These are phyloP conservation scores for Linnemannia zychae DNA, from an alignment of 192 early-diverging fungal species.

Conservation along the genomic window DNA sequence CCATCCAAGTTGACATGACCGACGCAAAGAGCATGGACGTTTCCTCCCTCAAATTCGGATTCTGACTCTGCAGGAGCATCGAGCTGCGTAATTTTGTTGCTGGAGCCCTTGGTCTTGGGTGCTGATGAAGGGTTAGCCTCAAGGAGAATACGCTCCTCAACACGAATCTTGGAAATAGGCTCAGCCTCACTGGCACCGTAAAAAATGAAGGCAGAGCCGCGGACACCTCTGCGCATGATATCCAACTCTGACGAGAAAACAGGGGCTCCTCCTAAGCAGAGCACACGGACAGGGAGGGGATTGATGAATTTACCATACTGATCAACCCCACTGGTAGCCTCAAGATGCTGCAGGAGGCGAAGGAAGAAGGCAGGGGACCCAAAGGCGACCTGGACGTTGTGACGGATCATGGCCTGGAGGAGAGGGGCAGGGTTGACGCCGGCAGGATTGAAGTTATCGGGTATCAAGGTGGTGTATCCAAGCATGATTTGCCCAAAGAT, in stretches of 20 bases:
- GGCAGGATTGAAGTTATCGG: slow-evolving; percentile 52
- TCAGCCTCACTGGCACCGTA: slow-evolving; percentile 54
- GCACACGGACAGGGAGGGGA: slow-evolving; percentile 44
- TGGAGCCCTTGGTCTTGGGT: not conserved
- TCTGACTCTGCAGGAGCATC: slow-evolving; percentile 16
- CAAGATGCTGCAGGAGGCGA: slow-evolving; percentile 41
- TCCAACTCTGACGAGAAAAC: slow-evolving; percentile 53
- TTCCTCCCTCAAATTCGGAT: slow-evolving; percentile 49
- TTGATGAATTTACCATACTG: slow-evolving; percentile 40
- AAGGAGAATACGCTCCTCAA: slow-evolving; percentile 48
- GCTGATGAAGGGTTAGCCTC: slow-evolving; percentile 24
- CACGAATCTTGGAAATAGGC: slow-evolving; percentile 54
- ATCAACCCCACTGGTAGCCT: slow-evolving; percentile 39
- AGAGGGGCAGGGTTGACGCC: slow-evolving; percentile 46
- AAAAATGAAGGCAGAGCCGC: slow-evolving; percentile 49
- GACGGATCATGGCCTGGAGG: slow-evolving; percentile 50
- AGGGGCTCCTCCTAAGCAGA: slow-evolving; percentile 50
- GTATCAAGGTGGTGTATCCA: slow-evolving; percentile 51
- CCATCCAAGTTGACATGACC: slow-evolving; percentile 52
- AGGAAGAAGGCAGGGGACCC: slow-evolving; percentile 51
- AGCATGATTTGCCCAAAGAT: slow-evolving; percentile 57
- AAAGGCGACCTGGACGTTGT: slow-evolving; percentile 54
- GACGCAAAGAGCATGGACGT: slow-evolving; percentile 48
- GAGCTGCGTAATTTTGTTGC: slow-evolving; percentile 31
- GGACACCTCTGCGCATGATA: slow-evolving; percentile 48